Evolutionary conservation across 352 stramenopile genomes (phyloP).

Genomic region (Hyphochytrium catenoides): DNA sequence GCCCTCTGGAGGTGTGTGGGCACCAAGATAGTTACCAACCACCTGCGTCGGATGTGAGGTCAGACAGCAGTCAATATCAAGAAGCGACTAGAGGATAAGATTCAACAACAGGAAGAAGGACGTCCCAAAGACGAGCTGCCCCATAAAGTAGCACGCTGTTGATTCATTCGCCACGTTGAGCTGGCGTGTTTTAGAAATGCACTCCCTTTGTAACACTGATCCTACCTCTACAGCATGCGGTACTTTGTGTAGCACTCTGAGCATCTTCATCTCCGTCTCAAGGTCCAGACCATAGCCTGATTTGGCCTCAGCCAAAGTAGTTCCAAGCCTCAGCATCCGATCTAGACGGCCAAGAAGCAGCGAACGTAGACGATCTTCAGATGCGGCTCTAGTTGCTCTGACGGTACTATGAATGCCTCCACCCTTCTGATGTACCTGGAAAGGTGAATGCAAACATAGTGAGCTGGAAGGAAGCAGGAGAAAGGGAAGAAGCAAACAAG

Average conservation of each 20-base stretch:
- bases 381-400: slow-evolving; percentile 30
- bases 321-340: slow-evolving; percentile 39
- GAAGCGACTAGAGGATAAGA: too few relatives aligned
- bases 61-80: too few relatives aligned
- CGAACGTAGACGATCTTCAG: slow-evolving; percentile 23
- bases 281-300: slow-evolving; percentile 53
- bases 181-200: too few relatives aligned
- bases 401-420: slow-evolving; percentile 53
- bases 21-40: slow-evolving; percentile 40
- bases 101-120: too few relatives aligned
- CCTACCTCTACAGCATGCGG: slow-evolving; percentile 10
- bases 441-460: neutral
- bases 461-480: too few relatives aligned
- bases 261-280: slow-evolving; percentile 55
- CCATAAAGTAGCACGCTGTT: too few relatives aligned
- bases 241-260: slow-evolving; percentile 36
- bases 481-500: too few relatives aligned
- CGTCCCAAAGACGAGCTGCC: too few relatives aligned
- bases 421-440: slow-evolving; percentile 26
- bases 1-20: slow-evolving; percentile 42
- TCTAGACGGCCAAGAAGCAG: slow-evolving; percentile 27
- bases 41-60: slow-evolving; percentile 43
- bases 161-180: too few relatives aligned
- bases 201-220: too few relatives aligned
- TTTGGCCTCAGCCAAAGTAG: slow-evolving; percentile 50